phyloP scores from a whole-genome alignment of 1,284 basidiomycete genomes.

The Lentinus polychrous region DNA sequence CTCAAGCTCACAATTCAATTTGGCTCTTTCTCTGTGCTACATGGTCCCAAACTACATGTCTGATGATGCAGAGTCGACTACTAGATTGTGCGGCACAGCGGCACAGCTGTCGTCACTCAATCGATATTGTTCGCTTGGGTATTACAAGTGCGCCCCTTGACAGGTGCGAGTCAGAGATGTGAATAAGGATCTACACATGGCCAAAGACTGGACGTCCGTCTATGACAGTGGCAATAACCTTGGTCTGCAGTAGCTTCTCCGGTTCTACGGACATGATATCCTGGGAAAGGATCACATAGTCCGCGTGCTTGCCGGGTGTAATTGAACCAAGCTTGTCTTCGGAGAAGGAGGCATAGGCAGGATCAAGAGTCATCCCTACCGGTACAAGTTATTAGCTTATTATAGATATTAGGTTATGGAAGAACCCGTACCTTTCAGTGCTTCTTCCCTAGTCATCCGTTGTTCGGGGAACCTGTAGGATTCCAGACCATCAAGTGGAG shows the following conservation, averaged over 20 bases:
- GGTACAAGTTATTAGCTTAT: not conserved
- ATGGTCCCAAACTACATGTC: no score
- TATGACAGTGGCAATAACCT: slow-evolving; percentile 70
- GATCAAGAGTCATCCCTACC: slow-evolving; percentile 66
- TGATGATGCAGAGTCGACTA: no score
- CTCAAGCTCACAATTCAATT: no score
- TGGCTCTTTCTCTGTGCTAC: no score
- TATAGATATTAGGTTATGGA: not conserved
- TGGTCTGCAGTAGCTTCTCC: slow-evolving; percentile 59
- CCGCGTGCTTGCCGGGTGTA: slow-evolving; percentile 72
- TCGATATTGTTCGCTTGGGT: no score
- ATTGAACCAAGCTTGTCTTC: slow-evolving; percentile 69
- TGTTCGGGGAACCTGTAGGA: slow-evolving; percentile 71
- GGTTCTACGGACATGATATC: slow-evolving; percentile 72
- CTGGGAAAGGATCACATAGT: slow-evolving; percentile 76
- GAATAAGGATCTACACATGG: slow-evolving; percentile 19
- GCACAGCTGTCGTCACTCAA: no score
- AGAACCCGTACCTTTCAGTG: slow-evolving; percentile 45
- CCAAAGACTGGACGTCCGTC: slow-evolving; percentile 73
- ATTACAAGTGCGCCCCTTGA: no score
- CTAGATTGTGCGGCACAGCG: no score
- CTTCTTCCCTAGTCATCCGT: slow-evolving; percentile 67
- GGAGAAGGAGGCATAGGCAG: slow-evolving; percentile 83
- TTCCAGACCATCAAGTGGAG: slow-evolving; percentile 3
- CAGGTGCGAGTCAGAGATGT: not conserved